Evolutionary conservation across 2,329 filamentous ascomycete genomes (phyloP).

Genomic region (Talaromyces sp.): DNA sequence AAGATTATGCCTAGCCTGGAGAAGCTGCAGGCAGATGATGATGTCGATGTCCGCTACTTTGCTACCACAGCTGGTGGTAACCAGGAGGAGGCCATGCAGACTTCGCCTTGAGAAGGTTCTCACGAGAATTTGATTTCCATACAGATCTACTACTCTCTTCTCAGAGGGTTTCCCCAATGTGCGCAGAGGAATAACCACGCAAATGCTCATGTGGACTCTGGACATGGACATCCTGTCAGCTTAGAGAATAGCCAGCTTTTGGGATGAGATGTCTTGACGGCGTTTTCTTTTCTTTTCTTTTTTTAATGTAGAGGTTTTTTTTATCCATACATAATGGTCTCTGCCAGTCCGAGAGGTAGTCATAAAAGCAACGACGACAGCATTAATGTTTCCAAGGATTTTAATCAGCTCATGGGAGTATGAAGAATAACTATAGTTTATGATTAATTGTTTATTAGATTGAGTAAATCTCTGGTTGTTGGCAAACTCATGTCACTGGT

Average conservation of each 20-base stretch:
- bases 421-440: too few relatives aligned
- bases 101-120: constrained; percentile 44
- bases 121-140: constrained; percentile 8
- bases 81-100: constrained; percentile 58
- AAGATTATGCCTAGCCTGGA: constrained; percentile 86
- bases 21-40: constrained; percentile 95
- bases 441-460: not conserved
- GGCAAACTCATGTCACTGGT: too few relatives aligned
- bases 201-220: constrained; percentile 20
- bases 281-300: constrained; percentile 30
- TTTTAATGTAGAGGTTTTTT: constrained; percentile 38
- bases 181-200: constrained; percentile 19
- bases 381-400: constrained; percentile 5
- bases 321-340: constrained; percentile 28
- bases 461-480: too few relatives aligned
- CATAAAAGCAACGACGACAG: constrained; percentile 24
- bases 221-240: constrained; percentile 32
- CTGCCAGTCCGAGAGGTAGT: constrained; percentile 24
- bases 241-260: constrained; percentile 43
- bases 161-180: constrained; percentile 4
- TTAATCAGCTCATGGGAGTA: not conserved
- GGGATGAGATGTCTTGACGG: constrained; percentile 39
- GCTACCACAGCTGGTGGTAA: constrained; percentile 79
- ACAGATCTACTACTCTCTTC: constrained; percentile 10
- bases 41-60: constrained; percentile 98